Base-by-base conservation (phyloP, 2,329 filamentous ascomycete species). In the Penicillium polonicum region DNA sequence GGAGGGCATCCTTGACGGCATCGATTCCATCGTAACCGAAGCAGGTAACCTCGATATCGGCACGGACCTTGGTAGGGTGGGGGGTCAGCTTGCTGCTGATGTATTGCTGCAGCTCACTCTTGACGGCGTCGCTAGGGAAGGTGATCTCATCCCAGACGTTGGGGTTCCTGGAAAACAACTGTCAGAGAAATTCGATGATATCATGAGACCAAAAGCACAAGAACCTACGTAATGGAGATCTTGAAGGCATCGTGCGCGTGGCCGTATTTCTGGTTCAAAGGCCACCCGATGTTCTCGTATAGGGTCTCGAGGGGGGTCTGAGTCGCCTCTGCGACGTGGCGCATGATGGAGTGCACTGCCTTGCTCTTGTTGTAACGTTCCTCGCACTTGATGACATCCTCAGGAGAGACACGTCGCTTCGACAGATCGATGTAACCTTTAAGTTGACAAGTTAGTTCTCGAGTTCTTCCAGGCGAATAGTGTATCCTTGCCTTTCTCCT, bases 361-460 rank as follows among this genome's bases (percentile, higher is more conserved):
- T 99, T 99, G 82, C 91, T 91, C 88, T 99, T 99, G 86, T 99
- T 99, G 85, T 97, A 99, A 69, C 94, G 87, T 82, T 99, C 94
- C 76, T 99, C 94, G 76, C 95, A 99, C 82, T 97, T 97, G 69
- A 96, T 84, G 64, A 97, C 94, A 81, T 99, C 94, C 77, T 99
- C 94, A 44, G 94, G 90, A 43, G 92, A 97, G 59, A 99, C 94
- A 81, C 94, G 89, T 74, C 94, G 92, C 84, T 99, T 99, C 62
- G 92, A 96, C 75, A 99, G 82, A 88, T 99, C 94, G 72, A 99
- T 99, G 76, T 99, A 99, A 63, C 92, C 88, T 88, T 60, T 42
- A 63, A 15, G 56, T 45, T 49, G 41, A 43, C 43, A 39, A 60
- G 66, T 70, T 57, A 70, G 68, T 57, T 27, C 25, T 27, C 36